Evolutionary conservation across 2,329 filamentous ascomycete species (phyloP), one percentile per base, ranked within the genome.

Genomic region (Fonsecaea erecta): DNA sequence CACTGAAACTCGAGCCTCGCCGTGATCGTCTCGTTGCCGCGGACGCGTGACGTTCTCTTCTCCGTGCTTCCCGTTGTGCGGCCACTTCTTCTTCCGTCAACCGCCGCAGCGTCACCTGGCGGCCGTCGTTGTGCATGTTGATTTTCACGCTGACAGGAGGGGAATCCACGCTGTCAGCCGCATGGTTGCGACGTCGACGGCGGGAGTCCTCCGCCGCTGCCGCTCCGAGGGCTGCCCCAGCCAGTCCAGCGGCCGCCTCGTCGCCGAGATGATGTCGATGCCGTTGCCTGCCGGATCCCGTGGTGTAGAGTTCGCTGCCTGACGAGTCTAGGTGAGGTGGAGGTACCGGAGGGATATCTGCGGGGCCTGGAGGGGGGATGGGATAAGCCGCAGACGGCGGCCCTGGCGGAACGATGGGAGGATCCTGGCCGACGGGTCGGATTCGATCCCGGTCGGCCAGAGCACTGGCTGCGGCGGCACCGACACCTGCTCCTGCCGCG

Each of bases 61-160:
- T 79, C 66, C 83, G 78, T 8, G 83, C 82, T 70, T 86, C 83
- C 30, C 86, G 83, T 67, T 85, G 84, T 6, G 85, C 85, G 9
- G 84, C 84, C 14, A 85, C 86, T 78, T 88, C 86, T 75, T 87
- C 83, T 71, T 87, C 84, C 11, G 85, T 86, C 28, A 89, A 77
- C 12, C 86, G 79, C 30, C 86, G 81, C 7, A 89, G 79, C 1
- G 87, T 89, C 37, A 89, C 85, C 71, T 87, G 84, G 7, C 85
- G 81, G 26, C 86, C 86, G 68, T 88, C 85, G 64, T 84, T 83
- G 74, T 88, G 86, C 82, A 88, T 86, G 72, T 87, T 87, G 48
- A 89, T 82, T 74, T 88, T 87, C 62, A 89, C 82, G 32, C 84
- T 86, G 53, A 88, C 85, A 1, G 86, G 85, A n/a, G 85, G 85